Percentiles rank a stretch among this genome's conserved stretches.
These are phyloP conservation scores for Penicillium sp. DNA, from an alignment of 2,329 filamentous ascomycete genomes.

Conservation along the genomic window DNA sequence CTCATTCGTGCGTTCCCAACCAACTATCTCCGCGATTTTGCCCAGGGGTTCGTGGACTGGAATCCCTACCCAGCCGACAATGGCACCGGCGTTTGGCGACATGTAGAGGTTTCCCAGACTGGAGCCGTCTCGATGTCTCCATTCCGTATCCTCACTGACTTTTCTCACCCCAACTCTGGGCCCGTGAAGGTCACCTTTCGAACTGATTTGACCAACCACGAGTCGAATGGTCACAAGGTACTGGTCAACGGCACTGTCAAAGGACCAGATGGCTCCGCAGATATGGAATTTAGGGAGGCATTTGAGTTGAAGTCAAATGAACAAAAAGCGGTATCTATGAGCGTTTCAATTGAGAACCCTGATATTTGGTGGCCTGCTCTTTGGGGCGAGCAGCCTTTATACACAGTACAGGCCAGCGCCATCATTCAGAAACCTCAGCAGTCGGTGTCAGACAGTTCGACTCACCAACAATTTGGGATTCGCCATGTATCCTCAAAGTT, in stretches of 20 bases:
- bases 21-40: conserved; percentile 52
- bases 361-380: conserved; percentile 54
- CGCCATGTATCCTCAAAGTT: conserved; percentile 47
- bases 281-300: conserved; percentile 22
- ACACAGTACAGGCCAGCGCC: conserved; percentile 31
- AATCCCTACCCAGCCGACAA: conserved; percentile 55
- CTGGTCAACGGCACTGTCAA: conserved; percentile 20
- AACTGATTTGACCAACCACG: conserved; percentile 32
- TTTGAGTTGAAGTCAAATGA: conserved; percentile 35
- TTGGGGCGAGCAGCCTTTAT: conserved; percentile 52
- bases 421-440: conserved; percentile 10
- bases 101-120: conserved; percentile 49
- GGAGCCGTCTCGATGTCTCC: conserved; percentile 43
- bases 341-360: conserved; percentile 36
- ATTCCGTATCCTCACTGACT: conserved; percentile 41
- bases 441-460: conserved; percentile 29
- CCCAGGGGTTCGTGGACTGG: conserved; percentile 55
- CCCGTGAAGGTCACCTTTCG: conserved; percentile 37
- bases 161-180: conserved; percentile 28
- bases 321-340: conserved; percentile 35
- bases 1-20: conserved; percentile 50
- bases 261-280: conserved; percentile 8
- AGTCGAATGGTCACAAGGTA: conserved; percentile 14
- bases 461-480: conserved; percentile 43
- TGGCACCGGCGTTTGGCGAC: conserved; percentile 55